Evolutionary conservation across 192 early-diverging fungal species (phyloP).

Genomic region (Rhizoclosmatium globosum): DNA sequence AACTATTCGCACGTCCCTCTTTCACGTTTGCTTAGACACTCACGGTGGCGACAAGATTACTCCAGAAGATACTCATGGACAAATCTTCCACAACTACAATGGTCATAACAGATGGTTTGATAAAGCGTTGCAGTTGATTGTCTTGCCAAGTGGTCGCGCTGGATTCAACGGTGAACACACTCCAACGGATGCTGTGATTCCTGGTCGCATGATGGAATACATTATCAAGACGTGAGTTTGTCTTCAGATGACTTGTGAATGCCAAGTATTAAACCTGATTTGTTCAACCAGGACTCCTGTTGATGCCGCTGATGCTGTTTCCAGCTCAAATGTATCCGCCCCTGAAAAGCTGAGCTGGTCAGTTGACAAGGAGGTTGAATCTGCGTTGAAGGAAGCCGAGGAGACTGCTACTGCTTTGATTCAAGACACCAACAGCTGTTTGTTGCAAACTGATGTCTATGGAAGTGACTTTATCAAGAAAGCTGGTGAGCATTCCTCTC

Average conservation of each 20-base stretch:
- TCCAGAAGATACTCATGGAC: constrained; percentile 68
- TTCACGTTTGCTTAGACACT: constrained; percentile 89
- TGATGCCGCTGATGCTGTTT: constrained; percentile 32
- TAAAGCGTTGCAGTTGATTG: constrained; percentile 90
- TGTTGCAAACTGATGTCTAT: constrained; percentile 76
- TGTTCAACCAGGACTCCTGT: constrained; percentile 44
- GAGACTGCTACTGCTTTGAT: constrained; percentile 68
- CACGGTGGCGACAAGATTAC: constrained; percentile 54
- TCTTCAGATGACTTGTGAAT: background rate
- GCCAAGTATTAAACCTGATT: background rate
- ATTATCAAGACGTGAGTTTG: constrained; percentile 66
- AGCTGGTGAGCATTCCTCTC: constrained; percentile 41
- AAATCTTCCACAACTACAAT: constrained; percentile 79
- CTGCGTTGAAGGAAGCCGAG: constrained; percentile 69
- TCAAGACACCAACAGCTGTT: constrained; percentile 69
- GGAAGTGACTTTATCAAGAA: constrained; percentile 89
- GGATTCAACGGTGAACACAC: constrained; percentile 97
- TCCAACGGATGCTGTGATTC: constrained; percentile 91
- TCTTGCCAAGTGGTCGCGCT: constrained; percentile 82
- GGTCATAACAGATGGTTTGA: constrained; percentile 96
- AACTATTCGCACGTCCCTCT: constrained; percentile 81
- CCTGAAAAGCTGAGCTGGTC: constrained; percentile 79
- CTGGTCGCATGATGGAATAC: constrained; percentile 81
- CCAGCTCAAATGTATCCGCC: constrained; percentile 43
- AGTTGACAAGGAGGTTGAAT: constrained; percentile 60